Evolutionary conservation across 495 filamentous ascomycete species (phyloP).

Genomic region (Tuber brumale): DNA sequence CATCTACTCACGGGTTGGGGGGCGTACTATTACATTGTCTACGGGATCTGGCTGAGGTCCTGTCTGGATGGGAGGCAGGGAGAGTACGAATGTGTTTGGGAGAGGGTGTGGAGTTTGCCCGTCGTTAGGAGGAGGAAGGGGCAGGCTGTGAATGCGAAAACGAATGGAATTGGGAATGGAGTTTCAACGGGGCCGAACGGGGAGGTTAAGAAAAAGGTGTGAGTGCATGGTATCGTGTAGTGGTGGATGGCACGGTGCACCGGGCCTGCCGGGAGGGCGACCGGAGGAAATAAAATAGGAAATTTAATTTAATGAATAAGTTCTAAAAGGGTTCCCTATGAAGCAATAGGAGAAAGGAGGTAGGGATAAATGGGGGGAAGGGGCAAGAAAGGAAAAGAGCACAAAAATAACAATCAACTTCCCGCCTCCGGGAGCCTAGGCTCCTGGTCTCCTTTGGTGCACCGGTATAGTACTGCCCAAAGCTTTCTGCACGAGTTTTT

Average conservation of each 20-base stretch:
- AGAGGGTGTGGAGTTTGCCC: slow-evolving; percentile 58
- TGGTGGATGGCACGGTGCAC: neutral
- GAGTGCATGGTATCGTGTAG: slow-evolving; percentile 1
- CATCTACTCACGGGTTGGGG: slow-evolving; percentile 55
- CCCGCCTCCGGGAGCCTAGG: too few species aligned
- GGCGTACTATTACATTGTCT: slow-evolving; percentile 78
- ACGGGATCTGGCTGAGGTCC: slow-evolving; percentile 70
- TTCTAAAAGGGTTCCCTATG: too few species aligned
- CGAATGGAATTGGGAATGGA: slow-evolving; percentile 3
- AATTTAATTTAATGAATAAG: too few species aligned
- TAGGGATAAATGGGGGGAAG: too few species aligned
- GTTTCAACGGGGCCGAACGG: neutral
- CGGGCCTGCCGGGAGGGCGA: neutral
- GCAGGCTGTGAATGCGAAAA: slow-evolving; percentile 14
- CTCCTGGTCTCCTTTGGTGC: too few species aligned
- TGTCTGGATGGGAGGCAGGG: slow-evolving; percentile 71
- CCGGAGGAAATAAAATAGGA: too few species aligned
- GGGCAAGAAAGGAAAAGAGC: too few species aligned
- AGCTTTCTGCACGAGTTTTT: too few species aligned
- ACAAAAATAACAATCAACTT: too few species aligned
- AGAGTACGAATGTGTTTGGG: slow-evolving; percentile 70
- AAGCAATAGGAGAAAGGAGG: too few species aligned
- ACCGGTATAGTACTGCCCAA: too few species aligned
- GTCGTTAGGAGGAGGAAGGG: slow-evolving; percentile 46
- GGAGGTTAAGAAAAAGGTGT: slow-evolving; percentile 18